phyloP scores from a whole-genome alignment of 768 basidiomycete species.

The Saitozyma podzolica region DNA sequence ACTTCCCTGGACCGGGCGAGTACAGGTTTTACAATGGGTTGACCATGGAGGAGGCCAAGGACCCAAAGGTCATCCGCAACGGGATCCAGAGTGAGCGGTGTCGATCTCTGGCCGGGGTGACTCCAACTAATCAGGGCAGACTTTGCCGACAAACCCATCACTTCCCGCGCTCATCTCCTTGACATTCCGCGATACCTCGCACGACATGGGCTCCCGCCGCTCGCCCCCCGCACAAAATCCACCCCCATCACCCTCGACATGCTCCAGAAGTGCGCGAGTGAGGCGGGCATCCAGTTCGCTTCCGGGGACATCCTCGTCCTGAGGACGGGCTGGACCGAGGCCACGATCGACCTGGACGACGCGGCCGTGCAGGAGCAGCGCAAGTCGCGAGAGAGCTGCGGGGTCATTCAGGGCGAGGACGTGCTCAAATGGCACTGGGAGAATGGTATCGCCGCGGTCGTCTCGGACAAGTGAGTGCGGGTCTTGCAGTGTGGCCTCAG shows the following conservation, averaged over 20 bases:
- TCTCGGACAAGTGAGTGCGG: conserved; percentile 19
- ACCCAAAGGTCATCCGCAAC: conserved; percentile 13
- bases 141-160: conserved; percentile 23
- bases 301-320: conserved; percentile 30
- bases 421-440: conserved; percentile 34
- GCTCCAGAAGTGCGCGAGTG: conserved; percentile 15
- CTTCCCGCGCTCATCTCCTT: conserved; percentile 23
- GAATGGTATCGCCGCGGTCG: conserved; percentile 31
- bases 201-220: conserved; percentile 6
- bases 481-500: background rate
- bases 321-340: conserved; percentile 31
- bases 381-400: conserved; percentile 6
- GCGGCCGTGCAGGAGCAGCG: conserved; percentile 5
- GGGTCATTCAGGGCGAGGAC: conserved; percentile 17
- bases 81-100: conserved; percentile 31
- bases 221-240: conserved; percentile 7
- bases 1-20: conserved; percentile 29
- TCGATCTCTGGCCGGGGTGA: background rate
- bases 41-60: conserved; percentile 18
- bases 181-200: conserved; percentile 20
- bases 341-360: conserved; percentile 9
- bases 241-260: conserved; percentile 13
- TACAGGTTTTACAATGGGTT: conserved; percentile 23
- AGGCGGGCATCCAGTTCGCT: conserved; percentile 7
- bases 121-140: conserved; percentile 8